Percentiles rank a stretch among this genome's conserved stretches.
Conservation (phyloP, 345 rosid species). For the Excoecaria cochinchinensis region DNA sequence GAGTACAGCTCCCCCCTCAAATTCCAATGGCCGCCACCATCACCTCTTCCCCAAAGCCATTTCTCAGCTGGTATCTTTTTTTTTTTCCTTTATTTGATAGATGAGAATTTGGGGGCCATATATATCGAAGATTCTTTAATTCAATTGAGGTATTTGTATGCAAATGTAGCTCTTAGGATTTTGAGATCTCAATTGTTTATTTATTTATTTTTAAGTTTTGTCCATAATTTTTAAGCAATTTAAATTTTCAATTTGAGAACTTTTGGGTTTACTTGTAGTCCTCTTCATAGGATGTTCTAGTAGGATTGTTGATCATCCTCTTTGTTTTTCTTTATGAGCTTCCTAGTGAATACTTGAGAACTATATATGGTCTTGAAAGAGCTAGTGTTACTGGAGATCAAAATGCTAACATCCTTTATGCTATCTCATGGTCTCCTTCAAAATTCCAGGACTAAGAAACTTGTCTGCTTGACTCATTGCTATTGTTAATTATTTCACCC, state of each 20-base stretch:
- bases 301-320: not conserved
- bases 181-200: not conserved
- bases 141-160: not conserved
- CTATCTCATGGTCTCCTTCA: not conserved
- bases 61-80: slow-evolving; percentile 69
- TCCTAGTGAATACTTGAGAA: not conserved
- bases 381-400: no score
- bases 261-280: not conserved
- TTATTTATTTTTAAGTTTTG: not conserved
- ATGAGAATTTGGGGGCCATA: not conserved
- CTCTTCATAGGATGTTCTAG: not conserved
- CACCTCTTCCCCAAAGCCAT: slow-evolving; percentile 97
- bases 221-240: not conserved
- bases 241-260: not conserved
- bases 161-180: not conserved
- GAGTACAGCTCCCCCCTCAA: slow-evolving; percentile 57
- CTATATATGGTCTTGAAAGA: not conserved
- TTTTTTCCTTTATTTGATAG: not conserved
- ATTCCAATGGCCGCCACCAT: slow-evolving; percentile 79
- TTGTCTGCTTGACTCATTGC: not conserved
- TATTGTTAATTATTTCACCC: not conserved
- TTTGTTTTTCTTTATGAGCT: not conserved
- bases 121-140: no score
- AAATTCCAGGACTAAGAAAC: not conserved
- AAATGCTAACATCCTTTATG: not conserved